Base-by-base conservation (phyloP, 306 rosid genomes). In the Cyclanthera cordifolia region DNA sequence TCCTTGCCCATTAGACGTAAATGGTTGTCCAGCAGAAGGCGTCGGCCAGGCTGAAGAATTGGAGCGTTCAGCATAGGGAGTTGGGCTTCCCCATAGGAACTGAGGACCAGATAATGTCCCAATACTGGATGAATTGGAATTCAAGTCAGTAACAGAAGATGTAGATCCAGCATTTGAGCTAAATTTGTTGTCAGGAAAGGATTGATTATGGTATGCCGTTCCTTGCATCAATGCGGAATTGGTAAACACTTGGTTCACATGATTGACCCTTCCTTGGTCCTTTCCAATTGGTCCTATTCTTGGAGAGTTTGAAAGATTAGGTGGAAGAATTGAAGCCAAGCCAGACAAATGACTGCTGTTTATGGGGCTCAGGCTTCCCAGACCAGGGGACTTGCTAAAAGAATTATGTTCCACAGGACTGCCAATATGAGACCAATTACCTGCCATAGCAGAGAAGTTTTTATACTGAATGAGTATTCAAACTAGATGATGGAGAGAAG, bases 1-100 rank as follows among this genome's bases (percentile, higher is more conserved):
- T 70, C 90, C 89, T 54, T 88, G 96, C 57, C 88, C 82, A 60
- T 83, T 74, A 19, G 97, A 80, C 13, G 94, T 69, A 77, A 85
- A 83, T 32, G 87, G 90, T 48, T 70, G 84, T 28, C 95, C 88
- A 49, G 50, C 67, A 45, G 97, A 85, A 46, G 88, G 75, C 28
- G 86, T 73, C 23, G 90, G 77, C 96, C 94, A 86, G 1, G 89
- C 85, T 76, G 91, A 79, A 69, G 95, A 83, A 71, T 73, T 88
- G 55, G 85, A 71, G 64, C 32, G 85, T 63, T 83, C 91, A 0
- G 90, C 49, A 64, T 82, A 88, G 48, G 88, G 88, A 75, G 87
- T 82, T 8, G 96, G 88, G 71, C 88, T 88, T 74, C 97, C 97
- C 97, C 97, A 91, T 41, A 88, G 97, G 83, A 91, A 91, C 79